Conservation (phyloP, 306 rosid species). For the cucumber (Cucumis sativus) region Cucumber_9930_V3 NC_026657.2:19684501-19685000, state of each 20-base stretch:
- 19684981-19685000: neutral
- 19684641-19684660: no score
- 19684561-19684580: neutral
- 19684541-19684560: neutral
- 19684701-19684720: neutral
- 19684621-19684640: neutral
- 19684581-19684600: neutral
- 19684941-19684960: neutral
- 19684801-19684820: conserved; percentile 1
- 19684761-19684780: no score
- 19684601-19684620: neutral
- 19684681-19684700: neutral
- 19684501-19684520: neutral
- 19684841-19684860: neutral
- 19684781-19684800: neutral
- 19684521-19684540: neutral
- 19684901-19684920: no score
- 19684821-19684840: neutral
- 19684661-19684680: neutral
- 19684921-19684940: neutral
- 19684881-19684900: neutral
- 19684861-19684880: neutral
- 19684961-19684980: neutral
- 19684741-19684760: neutral
- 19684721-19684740: neutral